Conservation (phyloP, 805 yeast genomes). For the Ogataea ramenticola region DNA sequence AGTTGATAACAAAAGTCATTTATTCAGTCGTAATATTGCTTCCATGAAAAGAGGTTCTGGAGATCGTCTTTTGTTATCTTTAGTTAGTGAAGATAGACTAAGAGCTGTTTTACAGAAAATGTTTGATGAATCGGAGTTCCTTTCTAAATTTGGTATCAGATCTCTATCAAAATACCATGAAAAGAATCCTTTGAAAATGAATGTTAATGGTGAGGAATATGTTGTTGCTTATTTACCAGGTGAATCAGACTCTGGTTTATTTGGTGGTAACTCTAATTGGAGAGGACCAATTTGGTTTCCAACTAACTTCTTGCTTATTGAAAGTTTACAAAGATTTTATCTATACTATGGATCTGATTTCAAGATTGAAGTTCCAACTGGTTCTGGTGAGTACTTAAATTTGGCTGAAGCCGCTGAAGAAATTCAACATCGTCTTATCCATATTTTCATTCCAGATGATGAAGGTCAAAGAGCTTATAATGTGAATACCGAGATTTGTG, state of each 20-base stretch:
- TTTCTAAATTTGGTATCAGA: slow-evolving; percentile 79
- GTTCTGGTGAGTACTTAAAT: slow-evolving; percentile 68
- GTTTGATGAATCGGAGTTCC: slow-evolving; percentile 82
- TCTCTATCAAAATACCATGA: slow-evolving; percentile 84
- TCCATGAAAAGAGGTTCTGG: slow-evolving; percentile 81
- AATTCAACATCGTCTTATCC: slow-evolving; percentile 77
- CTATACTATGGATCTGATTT: slow-evolving; percentile 82
- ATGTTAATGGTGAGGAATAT: slow-evolving; percentile 69
- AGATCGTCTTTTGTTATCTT: slow-evolving; percentile 68
- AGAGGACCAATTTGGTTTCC: slow-evolving; percentile 98
- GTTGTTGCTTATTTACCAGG: slow-evolving; percentile 75
- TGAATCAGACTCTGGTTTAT: slow-evolving; percentile 86
- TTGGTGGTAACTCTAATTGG: slow-evolving; percentile 97
- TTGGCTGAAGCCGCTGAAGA: slow-evolving; percentile 89
- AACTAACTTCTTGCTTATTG: slow-evolving; percentile 77
- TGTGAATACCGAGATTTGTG: slow-evolving; percentile 50
- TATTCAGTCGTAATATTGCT: slow-evolving; percentile 80
- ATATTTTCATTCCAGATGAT: slow-evolving; percentile 63
- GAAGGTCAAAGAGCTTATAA: slow-evolving; percentile 63
- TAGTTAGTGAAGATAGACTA: slow-evolving; percentile 76
- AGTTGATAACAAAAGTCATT: slow-evolving; percentile 55
- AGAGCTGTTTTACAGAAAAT: slow-evolving; percentile 66
- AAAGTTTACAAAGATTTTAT: slow-evolving; percentile 79
- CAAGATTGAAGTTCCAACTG: slow-evolving; percentile 82
- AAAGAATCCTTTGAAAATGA: slow-evolving; percentile 76